Percentiles rank a stretch among this genome's conserved stretches.
Evolutionary conservation across 2,329 filamentous ascomycete species (phyloP).

Genomic region (Pseudofabraea citricarpa): DNA sequence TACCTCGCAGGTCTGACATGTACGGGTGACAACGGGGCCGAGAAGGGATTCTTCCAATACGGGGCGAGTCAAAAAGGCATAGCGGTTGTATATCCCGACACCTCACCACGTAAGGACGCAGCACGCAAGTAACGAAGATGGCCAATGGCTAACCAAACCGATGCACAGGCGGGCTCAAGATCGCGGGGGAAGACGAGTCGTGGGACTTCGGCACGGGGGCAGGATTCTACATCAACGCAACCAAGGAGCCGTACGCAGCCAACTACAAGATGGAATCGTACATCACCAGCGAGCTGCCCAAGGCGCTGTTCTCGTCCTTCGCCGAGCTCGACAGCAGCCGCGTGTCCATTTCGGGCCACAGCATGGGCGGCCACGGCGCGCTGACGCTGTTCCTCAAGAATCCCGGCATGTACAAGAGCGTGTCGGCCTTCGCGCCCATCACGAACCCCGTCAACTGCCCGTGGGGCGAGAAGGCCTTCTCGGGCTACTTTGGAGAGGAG

Average conservation of each 20-base stretch:
- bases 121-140: not conserved
- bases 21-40: slow-evolving; percentile 78
- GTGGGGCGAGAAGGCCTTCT: slow-evolving; percentile 95
- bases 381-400: slow-evolving; percentile 89
- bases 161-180: slow-evolving; percentile 61
- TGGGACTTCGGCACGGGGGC: slow-evolving; percentile 93
- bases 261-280: slow-evolving; percentile 96
- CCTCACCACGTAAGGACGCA: slow-evolving; percentile 66
- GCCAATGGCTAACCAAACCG: not conserved
- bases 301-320: slow-evolving; percentile 68
- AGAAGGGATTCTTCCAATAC: slow-evolving; percentile 88
- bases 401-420: slow-evolving; percentile 82
- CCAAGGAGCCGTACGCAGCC: slow-evolving; percentile 63
- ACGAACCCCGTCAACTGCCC: slow-evolving; percentile 78
- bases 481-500: slow-evolving; percentile 77
- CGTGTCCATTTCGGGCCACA: slow-evolving; percentile 87
- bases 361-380: slow-evolving; percentile 96
- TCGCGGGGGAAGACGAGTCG: slow-evolving; percentile 77
- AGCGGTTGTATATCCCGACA: slow-evolving; percentile 94
- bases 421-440: slow-evolving; percentile 88
- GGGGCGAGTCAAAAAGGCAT: slow-evolving; percentile 75
- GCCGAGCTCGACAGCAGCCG: slow-evolving; percentile 63
- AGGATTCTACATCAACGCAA: slow-evolving; percentile 92
- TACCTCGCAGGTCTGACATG: slow-evolving; percentile 95
- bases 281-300: slow-evolving; percentile 82